These are phyloP conservation scores for Ogataea methylovora DNA, from an alignment of 805 yeast species.

Conservation along the genomic window DNA sequence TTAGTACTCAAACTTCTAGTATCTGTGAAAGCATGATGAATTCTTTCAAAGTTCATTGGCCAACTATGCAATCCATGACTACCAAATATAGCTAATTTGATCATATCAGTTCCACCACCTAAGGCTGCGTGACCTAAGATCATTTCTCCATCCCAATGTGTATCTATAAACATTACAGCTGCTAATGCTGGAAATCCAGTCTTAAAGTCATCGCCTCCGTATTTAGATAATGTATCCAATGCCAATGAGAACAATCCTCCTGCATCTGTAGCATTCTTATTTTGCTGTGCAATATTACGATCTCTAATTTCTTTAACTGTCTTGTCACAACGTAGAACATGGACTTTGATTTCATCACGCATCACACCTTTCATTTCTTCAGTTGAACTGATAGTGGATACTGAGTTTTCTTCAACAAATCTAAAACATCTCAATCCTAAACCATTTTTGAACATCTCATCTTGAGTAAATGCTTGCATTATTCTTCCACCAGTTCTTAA, in stretches of 20 bases:
- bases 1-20: constrained; percentile 49
- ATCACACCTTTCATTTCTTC: constrained; percentile 25
- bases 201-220: constrained; percentile 40
- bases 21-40: constrained; percentile 65
- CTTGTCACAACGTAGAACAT: constrained; percentile 58
- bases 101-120: constrained; percentile 74
- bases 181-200: constrained; percentile 53
- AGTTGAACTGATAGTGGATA: constrained; percentile 43
- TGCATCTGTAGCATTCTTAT: constrained; percentile 56
- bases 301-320: constrained; percentile 68
- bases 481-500: constrained; percentile 76
- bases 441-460: constrained; percentile 75
- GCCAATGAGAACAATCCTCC: constrained; percentile 81
- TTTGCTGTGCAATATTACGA: constrained; percentile 83
- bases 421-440: constrained; percentile 74
- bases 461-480: constrained; percentile 88
- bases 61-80: constrained; percentile 87
- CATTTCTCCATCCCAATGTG: constrained; percentile 71
- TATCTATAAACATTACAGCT: constrained; percentile 78
- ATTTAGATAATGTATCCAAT: constrained; percentile 53
- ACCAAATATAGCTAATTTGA: constrained; percentile 86
- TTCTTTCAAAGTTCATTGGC: constrained; percentile 77
- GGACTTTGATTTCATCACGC: constrained; percentile 68
- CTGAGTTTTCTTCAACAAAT: constrained; percentile 57
- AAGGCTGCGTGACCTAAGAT: constrained; percentile 88